Conservation (phyloP, 2,329 filamentous ascomycete genomes). For the Magnaporthiopsis incrustans region DNA sequence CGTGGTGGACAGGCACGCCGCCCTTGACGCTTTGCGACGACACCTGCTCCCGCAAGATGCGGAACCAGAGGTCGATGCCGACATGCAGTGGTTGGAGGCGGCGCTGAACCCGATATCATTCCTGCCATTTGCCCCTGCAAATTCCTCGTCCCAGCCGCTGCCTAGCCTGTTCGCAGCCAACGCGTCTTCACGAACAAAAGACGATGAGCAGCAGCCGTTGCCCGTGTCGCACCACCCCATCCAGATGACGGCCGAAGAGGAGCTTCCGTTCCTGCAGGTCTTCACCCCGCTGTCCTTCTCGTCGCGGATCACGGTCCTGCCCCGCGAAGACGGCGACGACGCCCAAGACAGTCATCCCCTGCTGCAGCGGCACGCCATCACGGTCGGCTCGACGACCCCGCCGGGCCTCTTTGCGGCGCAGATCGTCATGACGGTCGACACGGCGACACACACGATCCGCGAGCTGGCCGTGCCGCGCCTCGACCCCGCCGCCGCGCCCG, state of each 20-base stretch:
- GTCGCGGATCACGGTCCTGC: constrained; percentile 41
- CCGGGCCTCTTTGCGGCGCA: constrained; percentile 49
- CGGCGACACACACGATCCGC: constrained; percentile 40
- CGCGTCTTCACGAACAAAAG: constrained; percentile 13
- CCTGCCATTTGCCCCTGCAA: constrained; percentile 37
- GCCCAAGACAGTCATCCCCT: constrained; percentile 18
- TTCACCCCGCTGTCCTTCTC: constrained; percentile 62
- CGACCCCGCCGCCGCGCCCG: constrained; percentile 48
- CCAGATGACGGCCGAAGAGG: constrained; percentile 53
- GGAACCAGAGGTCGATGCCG: constrained; percentile 17
- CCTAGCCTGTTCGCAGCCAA: constrained; percentile 15
- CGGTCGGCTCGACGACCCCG: constrained; percentile 34
- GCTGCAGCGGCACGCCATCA: constrained; percentile 49
- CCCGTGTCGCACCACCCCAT: constrained; percentile 58
- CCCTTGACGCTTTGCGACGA: constrained; percentile 33
- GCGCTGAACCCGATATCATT: constrained; percentile 44
- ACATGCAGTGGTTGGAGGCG: constrained; percentile 36
- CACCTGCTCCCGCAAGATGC: constrained; percentile 30
- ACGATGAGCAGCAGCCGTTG: constrained; percentile 28
- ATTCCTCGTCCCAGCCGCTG: constrained; percentile 20
- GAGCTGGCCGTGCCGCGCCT: constrained; percentile 46
- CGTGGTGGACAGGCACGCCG: constrained; percentile 20
- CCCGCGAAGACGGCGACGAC: constrained; percentile 16
- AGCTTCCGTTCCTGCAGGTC: constrained; percentile 60
- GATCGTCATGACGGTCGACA: constrained; percentile 51